Conservation (phyloP, 106 monocot genomes). For the Phalaenopsis equestris region DNA sequence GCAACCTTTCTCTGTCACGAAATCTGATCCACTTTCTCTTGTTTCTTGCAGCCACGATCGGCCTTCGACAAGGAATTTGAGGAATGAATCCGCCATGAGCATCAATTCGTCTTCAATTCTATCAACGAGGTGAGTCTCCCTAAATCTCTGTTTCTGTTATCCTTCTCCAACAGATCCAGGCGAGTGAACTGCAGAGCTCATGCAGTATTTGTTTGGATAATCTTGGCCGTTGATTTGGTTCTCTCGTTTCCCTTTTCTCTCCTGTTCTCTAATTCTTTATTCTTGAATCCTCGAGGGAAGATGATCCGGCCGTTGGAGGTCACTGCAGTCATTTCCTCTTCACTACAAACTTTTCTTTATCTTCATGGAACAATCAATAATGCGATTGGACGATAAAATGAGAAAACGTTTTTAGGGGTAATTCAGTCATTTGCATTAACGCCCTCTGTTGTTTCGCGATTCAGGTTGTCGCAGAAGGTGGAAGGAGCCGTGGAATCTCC, state of each 20-base stretch:
- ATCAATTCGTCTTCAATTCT: not conserved
- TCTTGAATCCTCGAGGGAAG: not conserved
- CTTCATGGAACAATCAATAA: not conserved
- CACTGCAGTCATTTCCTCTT: not conserved
- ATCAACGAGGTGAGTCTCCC: not conserved
- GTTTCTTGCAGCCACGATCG: not conserved
- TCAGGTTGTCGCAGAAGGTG: not conserved
- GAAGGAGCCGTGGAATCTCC: not conserved
- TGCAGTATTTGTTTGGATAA: not conserved
- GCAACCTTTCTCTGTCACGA: too few species aligned
- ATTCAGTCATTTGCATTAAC: not conserved
- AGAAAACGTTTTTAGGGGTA: not conserved
- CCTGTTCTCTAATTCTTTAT: not conserved
- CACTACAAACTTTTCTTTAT: not conserved
- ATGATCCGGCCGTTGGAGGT: not conserved
- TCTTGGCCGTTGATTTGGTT: not conserved
- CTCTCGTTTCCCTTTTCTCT: not conserved
- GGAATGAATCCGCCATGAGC: not conserved
- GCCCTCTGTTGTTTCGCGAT: not conserved
- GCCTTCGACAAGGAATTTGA: not conserved
- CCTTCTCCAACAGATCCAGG: not conserved
- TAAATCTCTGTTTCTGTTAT: not conserved
- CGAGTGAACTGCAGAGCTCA: not conserved
- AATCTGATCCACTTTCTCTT: not conserved
- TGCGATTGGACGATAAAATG: not conserved